phyloP scores from a whole-genome alignment of 2,329 filamentous ascomycete genomes.

The Microdochium nivale region DNA sequence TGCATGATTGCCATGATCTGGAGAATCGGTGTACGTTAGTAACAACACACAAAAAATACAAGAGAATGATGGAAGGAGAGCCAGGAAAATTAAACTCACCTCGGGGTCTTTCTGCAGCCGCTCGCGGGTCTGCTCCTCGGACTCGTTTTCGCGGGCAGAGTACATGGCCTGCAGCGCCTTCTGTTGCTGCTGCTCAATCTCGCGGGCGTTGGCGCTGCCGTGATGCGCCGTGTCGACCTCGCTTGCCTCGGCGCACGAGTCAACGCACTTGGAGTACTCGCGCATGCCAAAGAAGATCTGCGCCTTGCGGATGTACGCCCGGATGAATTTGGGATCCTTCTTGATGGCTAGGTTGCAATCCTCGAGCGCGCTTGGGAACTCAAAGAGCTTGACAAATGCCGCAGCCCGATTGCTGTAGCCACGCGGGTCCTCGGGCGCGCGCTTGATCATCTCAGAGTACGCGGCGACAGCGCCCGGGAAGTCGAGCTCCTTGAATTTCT shows the following conservation, averaged over 20 bases:
- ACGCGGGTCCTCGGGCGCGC: constrained; percentile 82
- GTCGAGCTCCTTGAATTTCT: constrained; percentile 94
- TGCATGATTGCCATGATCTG: constrained; percentile 84
- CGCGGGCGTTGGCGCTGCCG: constrained; percentile 69
- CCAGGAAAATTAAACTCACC: constrained; percentile 39
- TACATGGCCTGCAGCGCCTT: constrained; percentile 91
- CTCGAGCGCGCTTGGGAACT: constrained; percentile 85
- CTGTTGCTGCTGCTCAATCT: constrained; percentile 90
- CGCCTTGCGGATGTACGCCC: constrained; percentile 92
- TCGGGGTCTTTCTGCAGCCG: constrained; percentile 85
- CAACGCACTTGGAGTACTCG: constrained; percentile 91
- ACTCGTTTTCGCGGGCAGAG: constrained; percentile 83
- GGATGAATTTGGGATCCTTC: constrained; percentile 85
- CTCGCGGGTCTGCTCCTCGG: constrained; percentile 90
- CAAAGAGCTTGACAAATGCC: constrained; percentile 92
- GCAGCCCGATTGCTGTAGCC: constrained; percentile 97
- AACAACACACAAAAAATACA: not conserved
- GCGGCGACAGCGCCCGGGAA: constrained; percentile 92
- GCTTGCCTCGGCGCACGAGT: constrained; percentile 75
- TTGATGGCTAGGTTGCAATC: constrained; percentile 91
- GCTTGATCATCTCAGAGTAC: constrained; percentile 95
- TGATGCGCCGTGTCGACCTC: constrained; percentile 63
- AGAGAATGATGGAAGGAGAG: constrained; percentile 1
- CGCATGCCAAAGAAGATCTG: constrained; percentile 96
- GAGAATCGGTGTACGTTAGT: constrained; percentile 14